Conservation (phyloP, 176 grass and related monocot genomes). For the Phoenix dactylifera region DNA sequence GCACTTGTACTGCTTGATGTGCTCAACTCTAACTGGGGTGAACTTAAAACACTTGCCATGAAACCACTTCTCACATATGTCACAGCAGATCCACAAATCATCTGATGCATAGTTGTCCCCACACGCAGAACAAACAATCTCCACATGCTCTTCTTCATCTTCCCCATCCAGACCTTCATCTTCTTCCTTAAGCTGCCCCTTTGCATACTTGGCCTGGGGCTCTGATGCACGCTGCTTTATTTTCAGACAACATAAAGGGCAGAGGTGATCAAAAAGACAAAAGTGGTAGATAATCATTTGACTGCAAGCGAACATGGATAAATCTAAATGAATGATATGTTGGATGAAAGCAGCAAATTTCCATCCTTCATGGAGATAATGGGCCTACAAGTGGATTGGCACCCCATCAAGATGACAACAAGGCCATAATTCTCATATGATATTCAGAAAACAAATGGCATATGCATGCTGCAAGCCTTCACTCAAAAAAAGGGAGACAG, state of each 20-base stretch:
- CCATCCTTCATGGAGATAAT: too few species aligned
- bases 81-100: constrained; percentile 98
- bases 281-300: too few species aligned
- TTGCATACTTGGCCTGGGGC: constrained; percentile 32
- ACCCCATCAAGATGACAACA: too few species aligned
- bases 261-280: not conserved
- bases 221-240: constrained; percentile 41
- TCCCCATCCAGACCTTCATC: constrained; percentile 22
- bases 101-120: constrained; percentile 77
- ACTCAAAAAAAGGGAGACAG: too few species aligned
- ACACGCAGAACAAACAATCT: constrained; percentile 69
- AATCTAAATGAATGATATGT: too few species aligned
- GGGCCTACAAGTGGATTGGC: too few species aligned
- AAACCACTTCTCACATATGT: constrained; percentile 97
- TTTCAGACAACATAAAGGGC: not conserved
- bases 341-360: too few species aligned
- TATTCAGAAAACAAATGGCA: too few species aligned
- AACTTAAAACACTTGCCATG: constrained; percentile 95
- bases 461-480: too few species aligned
- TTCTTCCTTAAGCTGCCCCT: constrained; percentile 40
- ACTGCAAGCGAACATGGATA: too few species aligned
- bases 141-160: constrained; percentile 48
- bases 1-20: constrained; percentile 99
- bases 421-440: too few species aligned
- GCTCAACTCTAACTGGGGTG: constrained; percentile 83